A percentile compares a stretch with the other conserved stretches of the same genome.
phyloP scores from a whole-genome alignment of 2,329 filamentous ascomycete genomes.

The Fusarium siculi region DNA sequence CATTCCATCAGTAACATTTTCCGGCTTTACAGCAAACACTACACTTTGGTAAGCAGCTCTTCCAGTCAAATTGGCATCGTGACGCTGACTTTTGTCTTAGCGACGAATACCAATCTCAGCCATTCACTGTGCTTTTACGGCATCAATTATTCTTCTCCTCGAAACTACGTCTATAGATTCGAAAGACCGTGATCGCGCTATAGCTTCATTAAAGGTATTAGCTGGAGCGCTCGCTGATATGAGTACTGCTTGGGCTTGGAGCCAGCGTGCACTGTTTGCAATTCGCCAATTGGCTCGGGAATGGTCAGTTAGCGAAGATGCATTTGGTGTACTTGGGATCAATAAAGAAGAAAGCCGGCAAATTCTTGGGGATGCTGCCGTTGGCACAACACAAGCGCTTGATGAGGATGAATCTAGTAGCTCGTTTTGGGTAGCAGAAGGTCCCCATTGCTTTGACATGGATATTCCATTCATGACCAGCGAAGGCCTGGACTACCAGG shows the following conservation, averaged over 20 bases:
- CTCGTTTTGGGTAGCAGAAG: not conserved
- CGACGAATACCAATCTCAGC: constrained; percentile 3
- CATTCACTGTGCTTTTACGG: not conserved
- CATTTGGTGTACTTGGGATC: not conserved
- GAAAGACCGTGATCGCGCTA: not conserved
- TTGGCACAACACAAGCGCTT: not conserved
- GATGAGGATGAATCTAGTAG: not conserved
- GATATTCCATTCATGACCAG: not conserved
- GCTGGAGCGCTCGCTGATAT: not conserved
- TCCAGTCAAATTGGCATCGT: too few species aligned
- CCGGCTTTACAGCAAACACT: not conserved
- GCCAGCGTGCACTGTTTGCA: not conserved
- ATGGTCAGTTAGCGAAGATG: not conserved
- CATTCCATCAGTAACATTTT: not conserved
- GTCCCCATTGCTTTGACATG: not conserved
- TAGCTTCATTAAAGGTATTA: not conserved
- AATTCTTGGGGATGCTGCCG: fast-evolving
- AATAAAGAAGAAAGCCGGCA: fast-evolving
- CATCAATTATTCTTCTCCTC: not conserved
- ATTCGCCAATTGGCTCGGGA: not conserved
- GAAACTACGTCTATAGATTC: not conserved
- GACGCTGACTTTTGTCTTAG: not conserved
- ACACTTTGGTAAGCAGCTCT: not conserved
- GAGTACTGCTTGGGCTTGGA: constrained; percentile 9
- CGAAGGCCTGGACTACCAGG: not conserved